A percentile compares a stretch with the other conserved stretches of the same genome.
Evolutionary conservation across 2,329 filamentous ascomycete species (phyloP).

Genomic region (Trichoderma sp.): DNA sequence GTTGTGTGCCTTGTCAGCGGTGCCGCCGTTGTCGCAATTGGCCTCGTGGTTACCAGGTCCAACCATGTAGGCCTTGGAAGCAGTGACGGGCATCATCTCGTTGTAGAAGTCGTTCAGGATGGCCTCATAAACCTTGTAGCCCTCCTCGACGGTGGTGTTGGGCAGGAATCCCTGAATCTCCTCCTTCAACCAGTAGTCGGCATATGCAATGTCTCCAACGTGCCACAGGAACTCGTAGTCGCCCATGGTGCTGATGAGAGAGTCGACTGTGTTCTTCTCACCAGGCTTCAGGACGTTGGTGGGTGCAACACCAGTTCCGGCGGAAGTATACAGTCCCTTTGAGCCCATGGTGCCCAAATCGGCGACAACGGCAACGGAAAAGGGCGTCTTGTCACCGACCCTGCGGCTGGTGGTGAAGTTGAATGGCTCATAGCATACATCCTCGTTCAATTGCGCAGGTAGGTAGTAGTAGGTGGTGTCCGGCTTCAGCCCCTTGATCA

Average conservation of each 20-base stretch:
- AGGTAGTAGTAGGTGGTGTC: constrained; percentile 18
- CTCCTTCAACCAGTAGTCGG: constrained; percentile 18
- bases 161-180: constrained; percentile 18
- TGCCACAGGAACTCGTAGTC: constrained; percentile 13
- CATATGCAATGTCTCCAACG: constrained; percentile 11
- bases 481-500: constrained; percentile 5
- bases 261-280: constrained; percentile 11
- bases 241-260: constrained; percentile 1
- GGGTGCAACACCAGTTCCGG: neutral
- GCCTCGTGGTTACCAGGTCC: constrained; percentile 13
- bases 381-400: neutral
- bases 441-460: neutral
- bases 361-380: constrained; percentile 9
- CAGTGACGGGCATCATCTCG: constrained; percentile 10
- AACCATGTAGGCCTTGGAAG: constrained; percentile 11
- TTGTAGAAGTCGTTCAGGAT: constrained; percentile 15
- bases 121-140: constrained; percentile 10
- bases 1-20: constrained; percentile 7
- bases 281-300: constrained; percentile 9
- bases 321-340: neutral
- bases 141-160: constrained; percentile 10
- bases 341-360: constrained; percentile 14
- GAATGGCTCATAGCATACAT: constrained; percentile 4
- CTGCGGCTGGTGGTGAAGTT: constrained; percentile 17
- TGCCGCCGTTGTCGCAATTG: constrained; percentile 12